Evolutionary conservation across 805 yeast species (phyloP).

Genomic region (Spencermartinsiella europaea): DNA sequence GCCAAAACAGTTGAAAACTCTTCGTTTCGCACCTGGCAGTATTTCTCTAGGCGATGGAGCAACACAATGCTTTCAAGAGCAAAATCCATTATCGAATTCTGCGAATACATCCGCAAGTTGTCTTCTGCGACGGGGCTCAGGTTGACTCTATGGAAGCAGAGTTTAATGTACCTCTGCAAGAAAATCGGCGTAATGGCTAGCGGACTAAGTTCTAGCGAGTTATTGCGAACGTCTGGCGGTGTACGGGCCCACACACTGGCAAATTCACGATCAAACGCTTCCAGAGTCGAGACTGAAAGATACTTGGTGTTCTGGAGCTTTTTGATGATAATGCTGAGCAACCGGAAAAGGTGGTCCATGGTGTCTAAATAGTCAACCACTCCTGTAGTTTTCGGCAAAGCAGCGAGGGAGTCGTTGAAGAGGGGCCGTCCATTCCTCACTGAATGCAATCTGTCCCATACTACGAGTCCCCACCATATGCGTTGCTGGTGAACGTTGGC

Average conservation of each 20-base stretch:
- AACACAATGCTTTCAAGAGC: background rate
- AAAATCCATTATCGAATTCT: background rate
- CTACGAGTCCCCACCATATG: slow-evolving; percentile 25
- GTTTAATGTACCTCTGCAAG: slow-evolving; percentile 3
- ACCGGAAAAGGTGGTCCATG: slow-evolving; percentile 5
- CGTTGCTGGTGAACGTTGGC: slow-evolving; percentile 9
- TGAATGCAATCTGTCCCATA: slow-evolving; percentile 23
- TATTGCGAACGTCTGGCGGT: background rate
- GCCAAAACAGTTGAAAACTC: slow-evolving; percentile 5
- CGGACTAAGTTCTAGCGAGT: background rate
- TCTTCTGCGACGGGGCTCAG: background rate
- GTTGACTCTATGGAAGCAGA: slow-evolving; percentile 4
- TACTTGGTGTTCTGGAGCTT: slow-evolving; percentile 1
- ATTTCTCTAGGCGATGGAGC: background rate
- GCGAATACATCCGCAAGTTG: background rate
- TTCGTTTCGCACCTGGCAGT: background rate
- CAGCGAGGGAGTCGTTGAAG: background rate
- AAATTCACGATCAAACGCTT: slow-evolving; percentile 10
- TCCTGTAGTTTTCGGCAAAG: background rate
- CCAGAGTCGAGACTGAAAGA: slow-evolving; percentile 7
- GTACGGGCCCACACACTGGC: slow-evolving; percentile 4
- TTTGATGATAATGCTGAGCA: background rate
- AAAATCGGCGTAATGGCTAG: slow-evolving; percentile 1
- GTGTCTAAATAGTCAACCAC: background rate
- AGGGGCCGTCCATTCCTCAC: slow-evolving; percentile 17